Conservation (phyloP, 306 rosid genomes). For the Quercus bicolor region DNA sequence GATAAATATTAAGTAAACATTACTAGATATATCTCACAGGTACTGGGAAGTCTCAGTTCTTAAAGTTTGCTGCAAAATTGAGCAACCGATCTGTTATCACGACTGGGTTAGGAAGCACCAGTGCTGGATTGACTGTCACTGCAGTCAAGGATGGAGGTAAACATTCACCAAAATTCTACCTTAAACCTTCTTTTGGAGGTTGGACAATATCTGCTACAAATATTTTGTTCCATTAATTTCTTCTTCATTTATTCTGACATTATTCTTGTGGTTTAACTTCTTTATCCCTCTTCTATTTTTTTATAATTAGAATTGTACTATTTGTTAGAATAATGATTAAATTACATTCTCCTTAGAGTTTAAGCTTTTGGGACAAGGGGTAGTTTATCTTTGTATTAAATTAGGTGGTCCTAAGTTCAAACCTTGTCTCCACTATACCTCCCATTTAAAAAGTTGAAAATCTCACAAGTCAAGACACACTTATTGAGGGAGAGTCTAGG, state of each 20-base stretch:
- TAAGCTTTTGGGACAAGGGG: no score
- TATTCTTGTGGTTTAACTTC: constrained; percentile 1
- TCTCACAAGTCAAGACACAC: no score
- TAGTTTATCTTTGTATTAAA: no score
- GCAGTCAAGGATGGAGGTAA: constrained; percentile 96
- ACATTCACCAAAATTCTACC: constrained; percentile 3
- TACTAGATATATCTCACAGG: constrained; percentile 39
- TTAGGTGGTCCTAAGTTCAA: no score
- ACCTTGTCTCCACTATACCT: no score
- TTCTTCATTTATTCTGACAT: neutral
- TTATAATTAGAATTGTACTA: neutral
- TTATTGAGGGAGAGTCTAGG: no score
- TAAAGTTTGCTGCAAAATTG: constrained; percentile 89
- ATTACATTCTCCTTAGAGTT: no score
- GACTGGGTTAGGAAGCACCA: constrained; percentile 97
- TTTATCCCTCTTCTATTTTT: constrained; percentile 15
- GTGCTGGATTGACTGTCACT: constrained; percentile 94
- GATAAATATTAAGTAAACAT: neutral
- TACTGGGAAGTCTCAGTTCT: constrained; percentile 93
- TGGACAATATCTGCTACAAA: neutral
- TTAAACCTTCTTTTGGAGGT: neutral
- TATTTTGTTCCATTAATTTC: constrained; percentile 2
- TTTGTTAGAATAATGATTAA: no score
- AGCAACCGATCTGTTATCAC: constrained; percentile 95
- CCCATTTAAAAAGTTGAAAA: no score